These are phyloP conservation scores for Backusella liffmaniae DNA, from an alignment of 192 early-diverging fungal species.

Conservation along the genomic window DNA sequence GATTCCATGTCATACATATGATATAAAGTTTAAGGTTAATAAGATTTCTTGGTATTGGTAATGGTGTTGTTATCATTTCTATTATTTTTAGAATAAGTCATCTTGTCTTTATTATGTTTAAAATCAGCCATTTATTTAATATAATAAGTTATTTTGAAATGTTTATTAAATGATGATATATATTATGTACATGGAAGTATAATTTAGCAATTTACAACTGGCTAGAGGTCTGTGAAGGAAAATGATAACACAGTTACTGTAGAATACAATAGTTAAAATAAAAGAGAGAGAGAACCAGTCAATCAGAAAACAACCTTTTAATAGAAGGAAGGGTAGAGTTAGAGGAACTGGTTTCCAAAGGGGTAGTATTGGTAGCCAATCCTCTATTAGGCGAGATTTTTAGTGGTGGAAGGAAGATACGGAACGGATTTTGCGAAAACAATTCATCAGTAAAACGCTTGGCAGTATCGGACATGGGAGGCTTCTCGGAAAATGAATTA, in stretches of 20 bases:
- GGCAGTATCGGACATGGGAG: neutral
- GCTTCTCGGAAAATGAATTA: neutral
- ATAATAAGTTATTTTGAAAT: neutral
- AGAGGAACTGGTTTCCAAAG: neutral
- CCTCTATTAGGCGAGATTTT: neutral
- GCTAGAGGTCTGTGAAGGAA: neutral
- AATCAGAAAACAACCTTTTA: neutral
- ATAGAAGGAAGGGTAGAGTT: neutral
- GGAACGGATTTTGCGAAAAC: neutral
- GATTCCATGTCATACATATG: too few relatives aligned
- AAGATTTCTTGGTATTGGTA: neutral
- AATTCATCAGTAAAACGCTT: slow-evolving; percentile 1
- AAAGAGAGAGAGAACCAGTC: neutral
- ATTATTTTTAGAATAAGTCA: too few relatives aligned
- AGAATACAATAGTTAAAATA: neutral
- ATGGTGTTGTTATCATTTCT: too few relatives aligned
- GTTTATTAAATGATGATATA: neutral
- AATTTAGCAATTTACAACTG: neutral
- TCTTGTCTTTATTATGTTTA: neutral
- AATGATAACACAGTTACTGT: neutral
- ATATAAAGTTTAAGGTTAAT: neutral
- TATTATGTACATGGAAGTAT: neutral
- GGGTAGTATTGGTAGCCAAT: neutral
- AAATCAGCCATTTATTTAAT: neutral
- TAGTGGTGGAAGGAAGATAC: neutral